Base-by-base conservation (phyloP, 768 basidiomycete species). In the Leccinum ochraceum region DNA sequence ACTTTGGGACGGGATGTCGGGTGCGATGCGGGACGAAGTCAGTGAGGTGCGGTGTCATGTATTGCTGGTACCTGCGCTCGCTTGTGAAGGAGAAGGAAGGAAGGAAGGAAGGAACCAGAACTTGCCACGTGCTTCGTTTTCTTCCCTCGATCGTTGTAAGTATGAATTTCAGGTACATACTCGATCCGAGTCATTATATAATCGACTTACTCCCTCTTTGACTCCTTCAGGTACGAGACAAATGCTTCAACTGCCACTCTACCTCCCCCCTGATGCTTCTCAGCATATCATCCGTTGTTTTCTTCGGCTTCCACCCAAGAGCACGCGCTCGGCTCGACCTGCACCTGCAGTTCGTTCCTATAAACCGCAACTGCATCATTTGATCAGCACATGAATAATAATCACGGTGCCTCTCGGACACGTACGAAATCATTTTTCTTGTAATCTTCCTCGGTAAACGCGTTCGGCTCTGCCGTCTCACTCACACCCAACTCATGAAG, bases 371-470 rank as follows among this genome's bases (percentile, higher is more conserved):
- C 73, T 72, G n/a, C 11, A 49, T 22, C 16, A 8, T 22, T 11
- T 9, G 7, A 54, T 60, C 44, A 64, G 46, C 20, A 42, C 28
- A 30, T 30, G 28, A 30, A 30, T 2, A 44, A 44, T 44, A 2
- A 46, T 11, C 11, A 6, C 8, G 30, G 20, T 9, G 16, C 24
- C 17, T 32, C n/a, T 22, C 1, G 0, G 10, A 24, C 24, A 65
- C 68, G 24, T 59, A 69, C 66, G 0, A 0, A 3, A 39, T 53
- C 42, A 20, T 36, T 53, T 13, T 20, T 46, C 24, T 58, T 58
- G 39, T 59, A 59, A 44, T 73, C 71, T 3, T 63, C 63, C 6
- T 69, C 64, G 1, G 76, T 79, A 59, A 84, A 85, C 1, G 77
- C 61, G 3, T 75, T 80, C 4, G 84, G 80, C 59, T 77, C 56